Conservation (phyloP, 1,139 yeast genomes). For the Protomyces lactucae-debilis region DNA sequence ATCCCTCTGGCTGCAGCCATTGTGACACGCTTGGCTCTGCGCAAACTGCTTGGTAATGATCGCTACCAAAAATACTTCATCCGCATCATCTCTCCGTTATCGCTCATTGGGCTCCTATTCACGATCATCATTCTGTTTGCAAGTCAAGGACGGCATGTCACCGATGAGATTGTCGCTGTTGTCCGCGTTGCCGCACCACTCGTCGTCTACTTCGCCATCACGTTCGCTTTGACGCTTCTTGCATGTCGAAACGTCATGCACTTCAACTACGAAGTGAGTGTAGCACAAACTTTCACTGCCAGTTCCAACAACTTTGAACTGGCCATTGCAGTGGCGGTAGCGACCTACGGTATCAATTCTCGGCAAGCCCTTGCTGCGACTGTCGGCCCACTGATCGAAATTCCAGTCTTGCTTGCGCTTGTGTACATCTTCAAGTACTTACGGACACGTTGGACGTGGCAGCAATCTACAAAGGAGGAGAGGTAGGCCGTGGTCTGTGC, state of each 20-base stretch:
- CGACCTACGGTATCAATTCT: conserved; percentile 52
- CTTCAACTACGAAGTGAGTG: conserved; percentile 45
- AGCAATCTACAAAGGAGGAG: neutral
- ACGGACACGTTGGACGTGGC: conserved; percentile 29
- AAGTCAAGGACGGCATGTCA: conserved; percentile 50
- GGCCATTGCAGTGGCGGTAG: conserved; percentile 53
- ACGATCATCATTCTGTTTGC: conserved; percentile 54
- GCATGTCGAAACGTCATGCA: conserved; percentile 35
- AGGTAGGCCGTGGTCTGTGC: no score
- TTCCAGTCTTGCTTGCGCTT: conserved; percentile 46
- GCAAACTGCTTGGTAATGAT: conserved; percentile 33
- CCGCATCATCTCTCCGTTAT: conserved; percentile 48
- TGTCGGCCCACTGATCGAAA: conserved; percentile 56
- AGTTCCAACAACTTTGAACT: conserved; percentile 55
- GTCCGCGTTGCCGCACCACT: conserved; percentile 53
- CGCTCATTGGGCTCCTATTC: conserved; percentile 51
- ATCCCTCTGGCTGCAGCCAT: conserved; percentile 51
- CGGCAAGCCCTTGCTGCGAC: conserved; percentile 57
- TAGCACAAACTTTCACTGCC: conserved; percentile 56
- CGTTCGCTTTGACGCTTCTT: conserved; percentile 48
- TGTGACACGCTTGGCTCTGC: conserved; percentile 41
- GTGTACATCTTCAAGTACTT: conserved; percentile 22
- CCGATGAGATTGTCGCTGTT: conserved; percentile 50
- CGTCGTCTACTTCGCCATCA: conserved; percentile 47
- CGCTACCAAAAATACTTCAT: conserved; percentile 41